Base-by-base conservation (phyloP, 768 basidiomycete genomes). In the Asterophora parasitica region DNA sequence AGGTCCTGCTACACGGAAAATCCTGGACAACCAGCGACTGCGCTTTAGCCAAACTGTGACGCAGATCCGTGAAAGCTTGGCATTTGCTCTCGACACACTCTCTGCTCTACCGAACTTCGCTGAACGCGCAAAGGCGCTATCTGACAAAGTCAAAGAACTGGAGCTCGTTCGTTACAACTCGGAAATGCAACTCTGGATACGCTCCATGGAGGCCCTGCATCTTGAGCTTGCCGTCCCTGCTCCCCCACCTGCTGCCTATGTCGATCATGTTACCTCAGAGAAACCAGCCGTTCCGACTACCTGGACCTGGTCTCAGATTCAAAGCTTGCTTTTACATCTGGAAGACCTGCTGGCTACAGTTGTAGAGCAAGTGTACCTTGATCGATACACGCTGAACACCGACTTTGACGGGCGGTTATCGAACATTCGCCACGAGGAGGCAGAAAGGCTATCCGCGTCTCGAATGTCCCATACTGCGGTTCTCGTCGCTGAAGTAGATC, bases 281-380 rank as follows among this genome's bases (percentile, higher is more conserved):
- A 9, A 13, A n/a, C 13, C n/a, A 17, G 43, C 50, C 20, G 48
- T 42, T 32, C 46, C 42, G 15, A 27, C 20, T 1, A 35, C 27
- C 23, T 50, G 49, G 53, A 50, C 46, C 4, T 50, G 49, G 53
- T 23, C 23, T 10, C 46, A 54, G 32, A 34, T 54, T 16, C 16
- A 47, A 30, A 34, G 27, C 1, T 47, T 49, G 2, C 27, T 48
- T n/a, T n/a, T 20, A n/a, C 30, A 20, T 7, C 12, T 54, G 1
- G 39, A 44, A 6, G 41, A 43, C 8, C 32, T 50, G 4, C 31
- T 37, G 12, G 42, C 30, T 15, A 40, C 34, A 11, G 12, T 48
- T 9, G 19, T 39, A 8, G 46, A 47, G 23, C n/a, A 40, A 5
- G 23, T 42, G 3, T 42, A 47, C 9, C 30, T 33, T 23, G 10